Evolutionary conservation across 2,329 filamentous ascomycete genomes (phyloP), one percentile per base, ranked within the genome.

Genomic region (Botryosphaeria agaves): DNA sequence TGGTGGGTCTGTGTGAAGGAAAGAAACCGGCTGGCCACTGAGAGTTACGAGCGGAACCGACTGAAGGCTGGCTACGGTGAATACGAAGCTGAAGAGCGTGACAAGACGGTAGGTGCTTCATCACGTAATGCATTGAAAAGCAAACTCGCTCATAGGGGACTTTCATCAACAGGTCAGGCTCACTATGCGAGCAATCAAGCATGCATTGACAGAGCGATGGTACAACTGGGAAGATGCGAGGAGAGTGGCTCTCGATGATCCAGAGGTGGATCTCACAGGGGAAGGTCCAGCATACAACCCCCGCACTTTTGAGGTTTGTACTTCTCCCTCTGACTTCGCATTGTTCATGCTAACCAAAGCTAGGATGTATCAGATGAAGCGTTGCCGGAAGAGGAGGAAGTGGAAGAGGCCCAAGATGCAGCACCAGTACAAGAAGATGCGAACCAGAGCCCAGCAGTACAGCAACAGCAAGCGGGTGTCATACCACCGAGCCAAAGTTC

Each of bases 1-100:
- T 98, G 87, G 84, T 98, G 85, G 83, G 70, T 84, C 32, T 95
- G 89, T 51, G 69, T 78, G 36, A 84, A 81, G 59, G 89, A 98
- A 60, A 66, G 80, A 45, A 98, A 98, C 57, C 71, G 81, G 41
- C 71, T 95, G 42, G 66, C 72, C n/a, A 95, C 91, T 18, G 74
- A 77, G 41, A 64, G 64, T 31, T 54, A 64, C 34, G 83, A 92
- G 60, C 66, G 81, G 43, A 48, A 60, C 18, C 68, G 77, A 41
- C 48, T 79, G 32, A 63, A 76, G 39, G 64, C 81, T 29, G 73
- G 76, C 17, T 89, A 79, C 46, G 87, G 87, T 41, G 67, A 75
- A 16, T 61, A 59, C 26, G 81, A 92, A 57, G 62, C 68, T 26
- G 56, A 63, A 14, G 48, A 56, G 26, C 70, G 89, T 38, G 69